These are phyloP conservation scores for Sclerotinia borealis DNA, from an alignment of 2,329 filamentous ascomycete species.

Conservation along the genomic window DNA sequence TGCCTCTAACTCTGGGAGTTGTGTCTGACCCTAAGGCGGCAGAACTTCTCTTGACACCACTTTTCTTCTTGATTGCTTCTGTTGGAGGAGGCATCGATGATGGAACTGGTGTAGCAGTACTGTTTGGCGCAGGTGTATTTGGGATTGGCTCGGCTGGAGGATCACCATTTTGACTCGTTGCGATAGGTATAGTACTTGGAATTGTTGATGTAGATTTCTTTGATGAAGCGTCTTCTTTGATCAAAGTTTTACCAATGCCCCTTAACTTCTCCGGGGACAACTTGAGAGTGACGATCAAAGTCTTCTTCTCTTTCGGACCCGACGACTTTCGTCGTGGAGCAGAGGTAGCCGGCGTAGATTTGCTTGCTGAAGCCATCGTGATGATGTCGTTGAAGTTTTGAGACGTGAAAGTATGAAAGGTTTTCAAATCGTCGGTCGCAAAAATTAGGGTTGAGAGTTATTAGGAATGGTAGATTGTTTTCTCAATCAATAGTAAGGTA, in stretches of 20 bases:
- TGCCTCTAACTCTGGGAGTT: constrained; percentile 66
- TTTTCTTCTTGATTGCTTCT: constrained; percentile 65
- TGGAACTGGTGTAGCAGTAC: constrained; percentile 44
- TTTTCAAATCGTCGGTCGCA: constrained; percentile 8
- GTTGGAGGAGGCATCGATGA: constrained; percentile 53
- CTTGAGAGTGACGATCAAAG: constrained; percentile 46
- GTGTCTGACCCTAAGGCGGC: constrained; percentile 54
- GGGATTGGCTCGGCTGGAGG: constrained; percentile 54
- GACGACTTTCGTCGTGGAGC: constrained; percentile 27
- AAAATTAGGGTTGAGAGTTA: background rate
- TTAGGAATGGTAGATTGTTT: background rate
- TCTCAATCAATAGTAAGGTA: background rate
- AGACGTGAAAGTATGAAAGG: background rate
- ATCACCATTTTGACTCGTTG: constrained; percentile 42
- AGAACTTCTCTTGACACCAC: constrained; percentile 60
- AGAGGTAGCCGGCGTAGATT: constrained; percentile 16
- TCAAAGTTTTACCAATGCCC: constrained; percentile 37
- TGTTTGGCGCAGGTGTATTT: constrained; percentile 50
- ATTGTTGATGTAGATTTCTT: constrained; percentile 37
- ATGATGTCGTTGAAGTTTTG: background rate
- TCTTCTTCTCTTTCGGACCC: constrained; percentile 20
- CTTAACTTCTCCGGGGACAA: constrained; percentile 46
- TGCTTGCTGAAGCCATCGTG: constrained; percentile 27
- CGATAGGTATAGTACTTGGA: constrained; percentile 34
- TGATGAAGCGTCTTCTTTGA: constrained; percentile 38